These are phyloP conservation scores for Nannochloropsis granulata DNA, from an alignment of 108 stramenopile genomes.

Conservation along the genomic window DNA sequence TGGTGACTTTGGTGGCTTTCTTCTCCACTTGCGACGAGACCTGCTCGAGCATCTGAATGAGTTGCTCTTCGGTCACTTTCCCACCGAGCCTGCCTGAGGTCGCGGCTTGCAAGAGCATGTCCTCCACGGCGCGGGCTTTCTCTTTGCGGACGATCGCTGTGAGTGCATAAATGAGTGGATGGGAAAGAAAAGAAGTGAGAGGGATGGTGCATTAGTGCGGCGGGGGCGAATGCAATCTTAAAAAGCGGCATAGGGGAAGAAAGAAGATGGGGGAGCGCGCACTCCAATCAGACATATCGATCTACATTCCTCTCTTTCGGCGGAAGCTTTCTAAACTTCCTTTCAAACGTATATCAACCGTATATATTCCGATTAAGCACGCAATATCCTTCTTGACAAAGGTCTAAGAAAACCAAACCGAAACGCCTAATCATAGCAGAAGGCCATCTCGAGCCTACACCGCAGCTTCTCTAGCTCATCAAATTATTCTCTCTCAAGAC, in stretches of 20 bases:
- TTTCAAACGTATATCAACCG: no score
- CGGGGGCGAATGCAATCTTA: neutral
- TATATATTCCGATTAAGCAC: no score
- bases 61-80: constrained; percentile 34
- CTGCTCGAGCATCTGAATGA: constrained; percentile 38
- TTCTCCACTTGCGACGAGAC: constrained; percentile 33
- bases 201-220: neutral
- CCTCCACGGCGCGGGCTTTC: constrained; percentile 32
- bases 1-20: constrained; percentile 32
- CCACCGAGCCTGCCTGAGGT: constrained; percentile 21
- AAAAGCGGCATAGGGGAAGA: neutral
- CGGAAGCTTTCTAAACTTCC: no score
- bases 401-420: no score
- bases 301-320: no score
- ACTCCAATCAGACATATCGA: neutral
- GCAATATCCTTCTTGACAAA: no score
- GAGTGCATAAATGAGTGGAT: neutral
- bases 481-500: no score
- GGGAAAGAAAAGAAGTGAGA: no score
- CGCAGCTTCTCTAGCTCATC: no score
- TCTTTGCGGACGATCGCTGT: constrained; percentile 36
- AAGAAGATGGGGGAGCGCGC: neutral
- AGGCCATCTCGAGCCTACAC: no score
- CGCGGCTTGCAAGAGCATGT: constrained; percentile 35
- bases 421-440: no score